Percentiles rank a stretch among this genome's conserved stretches.
phyloP scores from a whole-genome alignment of 2,329 filamentous ascomycete species.

The Arthrinium puccinioides region DNA sequence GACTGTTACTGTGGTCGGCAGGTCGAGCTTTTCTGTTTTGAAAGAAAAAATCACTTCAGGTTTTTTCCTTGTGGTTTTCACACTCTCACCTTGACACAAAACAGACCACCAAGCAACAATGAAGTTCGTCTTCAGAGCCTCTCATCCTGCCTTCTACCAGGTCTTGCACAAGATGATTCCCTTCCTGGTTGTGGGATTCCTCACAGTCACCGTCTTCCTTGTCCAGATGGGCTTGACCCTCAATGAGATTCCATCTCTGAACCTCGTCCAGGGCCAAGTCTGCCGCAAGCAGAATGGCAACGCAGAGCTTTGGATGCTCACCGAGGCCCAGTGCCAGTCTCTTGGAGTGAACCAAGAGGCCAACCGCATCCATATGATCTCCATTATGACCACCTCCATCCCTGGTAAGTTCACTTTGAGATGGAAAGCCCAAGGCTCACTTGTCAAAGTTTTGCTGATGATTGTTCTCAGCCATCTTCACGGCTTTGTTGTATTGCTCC shows the following conservation, averaged over 20 bases:
- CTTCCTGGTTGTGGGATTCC: neutral
- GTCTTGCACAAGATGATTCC: no score
- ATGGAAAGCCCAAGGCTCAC: no score
- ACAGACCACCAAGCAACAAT: no score
- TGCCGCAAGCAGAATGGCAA: neutral
- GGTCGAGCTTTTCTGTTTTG: no score
- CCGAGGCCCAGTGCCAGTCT: neutral
- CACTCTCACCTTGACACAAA: no score
- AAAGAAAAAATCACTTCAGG: no score
- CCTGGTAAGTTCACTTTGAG: neutral
- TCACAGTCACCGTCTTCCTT: slow-evolving; percentile 2
- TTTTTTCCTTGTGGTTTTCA: no score
- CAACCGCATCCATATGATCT: neutral
- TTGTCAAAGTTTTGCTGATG: neutral
- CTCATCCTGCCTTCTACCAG: no score
- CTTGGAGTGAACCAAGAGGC: neutral
- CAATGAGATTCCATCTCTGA: slow-evolving; percentile 1
- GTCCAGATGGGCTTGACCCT: slow-evolving; percentile 4
- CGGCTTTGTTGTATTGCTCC: neutral
- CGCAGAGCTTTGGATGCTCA: neutral
- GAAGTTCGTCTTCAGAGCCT: no score
- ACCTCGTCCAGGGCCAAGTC: neutral
- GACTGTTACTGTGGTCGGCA: no score
- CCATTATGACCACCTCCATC: neutral
- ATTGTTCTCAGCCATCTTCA: neutral